A percentile compares a stretch with the other conserved stretches of the same genome.
phyloP scores from a whole-genome alignment of 2,329 filamentous ascomycete species.

The Raffaelea albimanens region DNA sequence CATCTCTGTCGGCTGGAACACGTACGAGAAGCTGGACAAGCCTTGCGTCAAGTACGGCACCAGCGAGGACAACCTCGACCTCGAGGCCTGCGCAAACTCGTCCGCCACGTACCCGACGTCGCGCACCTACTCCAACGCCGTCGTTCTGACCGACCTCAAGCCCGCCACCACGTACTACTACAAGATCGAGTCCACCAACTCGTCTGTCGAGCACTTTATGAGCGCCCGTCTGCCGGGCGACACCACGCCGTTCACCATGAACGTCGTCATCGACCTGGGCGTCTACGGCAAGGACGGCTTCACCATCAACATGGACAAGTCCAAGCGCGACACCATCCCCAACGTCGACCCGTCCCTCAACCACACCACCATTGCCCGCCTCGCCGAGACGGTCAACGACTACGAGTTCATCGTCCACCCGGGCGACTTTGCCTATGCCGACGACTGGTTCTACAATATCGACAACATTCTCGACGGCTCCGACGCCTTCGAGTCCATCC shows the following conservation, averaged over 20 bases:
- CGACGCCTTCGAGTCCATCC: constrained; percentile 93
- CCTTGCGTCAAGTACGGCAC: constrained; percentile 44
- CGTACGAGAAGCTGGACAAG: constrained; percentile 33
- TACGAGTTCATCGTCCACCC: constrained; percentile 47
- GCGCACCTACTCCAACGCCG: constrained; percentile 42
- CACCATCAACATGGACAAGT: constrained; percentile 32
- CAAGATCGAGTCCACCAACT: constrained; percentile 47
- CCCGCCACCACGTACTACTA: constrained; percentile 52
- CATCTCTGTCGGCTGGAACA: constrained; percentile 48
- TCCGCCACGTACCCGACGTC: constrained; percentile 43
- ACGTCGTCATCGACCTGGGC: constrained; percentile 44
- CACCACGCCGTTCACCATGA: constrained; percentile 41
- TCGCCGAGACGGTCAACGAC: constrained; percentile 40
- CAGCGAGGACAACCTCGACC: constrained; percentile 25
- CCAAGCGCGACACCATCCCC: constrained; percentile 39
- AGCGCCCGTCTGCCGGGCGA: constrained; percentile 45
- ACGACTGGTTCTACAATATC: constrained; percentile 41
- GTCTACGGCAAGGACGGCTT: constrained; percentile 44
- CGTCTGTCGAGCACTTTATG: constrained; percentile 41
- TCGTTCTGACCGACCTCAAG: constrained; percentile 32
- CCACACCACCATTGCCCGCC: constrained; percentile 47
- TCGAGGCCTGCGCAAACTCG: constrained; percentile 30
- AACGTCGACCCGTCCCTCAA: constrained; percentile 40
- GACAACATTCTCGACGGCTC: constrained; percentile 62
- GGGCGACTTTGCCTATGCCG: constrained; percentile 48